A percentile compares a stretch with the other conserved stretches of the same genome.
Conservation (phyloP, 2,329 filamentous ascomycete species). For the Colletotrichum higginsianum region DNA sequence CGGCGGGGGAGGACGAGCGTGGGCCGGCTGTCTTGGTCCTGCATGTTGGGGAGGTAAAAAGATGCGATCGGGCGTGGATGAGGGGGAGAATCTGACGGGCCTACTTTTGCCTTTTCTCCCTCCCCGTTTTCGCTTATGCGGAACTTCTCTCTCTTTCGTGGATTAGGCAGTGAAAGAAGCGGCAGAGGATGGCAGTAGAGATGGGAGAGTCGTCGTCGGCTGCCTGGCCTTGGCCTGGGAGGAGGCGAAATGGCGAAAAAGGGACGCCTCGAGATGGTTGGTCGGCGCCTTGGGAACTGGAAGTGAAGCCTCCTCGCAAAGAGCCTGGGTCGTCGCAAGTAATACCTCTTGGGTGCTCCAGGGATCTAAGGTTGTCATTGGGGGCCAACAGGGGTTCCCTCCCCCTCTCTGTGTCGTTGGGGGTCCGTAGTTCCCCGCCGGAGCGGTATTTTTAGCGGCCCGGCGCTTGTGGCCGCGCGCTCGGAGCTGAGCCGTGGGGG, state of each 20-base stretch:
- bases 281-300: not conserved
- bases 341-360: not conserved
- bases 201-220: constrained; percentile 8
- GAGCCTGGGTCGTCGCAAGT: constrained; percentile 10
- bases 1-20: constrained; percentile 26
- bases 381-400: constrained; percentile 23
- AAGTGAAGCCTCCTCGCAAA: not conserved
- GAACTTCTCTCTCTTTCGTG: constrained; percentile 2
- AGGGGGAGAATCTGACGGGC: constrained; percentile 11
- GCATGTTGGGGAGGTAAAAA: constrained; percentile 38
- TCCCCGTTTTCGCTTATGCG: constrained; percentile 16
- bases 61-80: constrained; percentile 11
- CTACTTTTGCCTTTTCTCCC: not conserved
- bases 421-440: constrained; percentile 28
- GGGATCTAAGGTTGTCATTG: constrained; percentile 10
- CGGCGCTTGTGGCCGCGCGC: constrained; percentile 33
- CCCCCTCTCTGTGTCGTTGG: constrained; percentile 15
- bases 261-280: not conserved
- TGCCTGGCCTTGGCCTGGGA: constrained; percentile 12
- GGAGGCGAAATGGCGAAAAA: constrained; percentile 6
- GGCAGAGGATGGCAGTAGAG: not conserved
- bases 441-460: constrained; percentile 41
- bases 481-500: constrained; percentile 38
- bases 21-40: constrained; percentile 23
- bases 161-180: not conserved